These are phyloP conservation scores for Daedalea quercina DNA, from an alignment of 768 basidiomycete genomes.

Conservation along the genomic window DNA sequence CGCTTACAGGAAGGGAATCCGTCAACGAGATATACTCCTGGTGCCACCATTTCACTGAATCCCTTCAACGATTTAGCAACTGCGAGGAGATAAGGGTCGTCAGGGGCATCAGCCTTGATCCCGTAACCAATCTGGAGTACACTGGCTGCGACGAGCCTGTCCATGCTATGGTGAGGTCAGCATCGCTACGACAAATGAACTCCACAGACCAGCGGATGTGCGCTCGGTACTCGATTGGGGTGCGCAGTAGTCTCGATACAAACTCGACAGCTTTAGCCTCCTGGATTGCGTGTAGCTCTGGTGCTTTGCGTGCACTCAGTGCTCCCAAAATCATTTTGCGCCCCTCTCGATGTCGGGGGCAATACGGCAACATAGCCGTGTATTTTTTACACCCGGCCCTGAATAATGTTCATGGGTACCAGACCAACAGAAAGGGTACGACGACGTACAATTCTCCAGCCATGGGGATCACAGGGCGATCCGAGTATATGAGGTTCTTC, in stretches of 20 bases:
- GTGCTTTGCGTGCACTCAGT: background rate
- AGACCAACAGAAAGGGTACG: background rate
- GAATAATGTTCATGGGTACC: background rate
- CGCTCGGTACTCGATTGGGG: background rate
- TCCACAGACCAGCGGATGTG: conserved; percentile 1
- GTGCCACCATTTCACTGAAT: conserved; percentile 16
- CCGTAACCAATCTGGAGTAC: conserved; percentile 21
- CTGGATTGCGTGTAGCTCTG: background rate
- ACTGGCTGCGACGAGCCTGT: conserved; percentile 2
- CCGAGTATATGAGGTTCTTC: conserved; percentile 23
- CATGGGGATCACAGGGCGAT: conserved; percentile 16
- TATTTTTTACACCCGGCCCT: conserved; percentile 6
- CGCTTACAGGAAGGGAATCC: conserved; percentile 17
- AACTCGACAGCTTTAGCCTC: background rate
- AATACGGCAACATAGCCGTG: background rate
- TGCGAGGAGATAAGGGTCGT: conserved; percentile 21
- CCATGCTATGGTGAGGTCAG: background rate
- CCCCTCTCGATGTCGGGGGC: background rate
- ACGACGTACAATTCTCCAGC: conserved; percentile 13
- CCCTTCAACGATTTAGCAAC: conserved; percentile 20
- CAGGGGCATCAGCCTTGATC: conserved; percentile 15
- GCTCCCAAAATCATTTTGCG: background rate
- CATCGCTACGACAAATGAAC: background rate
- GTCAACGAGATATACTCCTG: conserved; percentile 25
- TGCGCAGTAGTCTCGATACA: background rate